phyloP scores from a whole-genome alignment of 169 alveolate species.

The Plasmodium relictum region DNA sequence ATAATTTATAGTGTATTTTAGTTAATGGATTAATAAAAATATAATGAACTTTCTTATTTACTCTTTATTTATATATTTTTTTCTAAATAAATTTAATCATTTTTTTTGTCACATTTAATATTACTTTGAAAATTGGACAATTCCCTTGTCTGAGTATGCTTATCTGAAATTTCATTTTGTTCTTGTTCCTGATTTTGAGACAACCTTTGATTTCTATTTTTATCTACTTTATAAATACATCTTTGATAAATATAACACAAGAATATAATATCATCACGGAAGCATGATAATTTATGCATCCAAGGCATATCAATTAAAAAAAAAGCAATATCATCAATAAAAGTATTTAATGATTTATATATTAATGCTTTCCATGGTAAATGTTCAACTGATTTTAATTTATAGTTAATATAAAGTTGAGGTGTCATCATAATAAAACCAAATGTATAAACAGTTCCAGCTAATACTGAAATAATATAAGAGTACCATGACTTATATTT shows the following conservation, averaged over 20 bases:
- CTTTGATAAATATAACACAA: constrained; percentile 96
- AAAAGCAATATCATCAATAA: constrained; percentile 98
- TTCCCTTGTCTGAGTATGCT: neutral
- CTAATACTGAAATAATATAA: constrained; percentile 93
- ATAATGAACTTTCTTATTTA: too few species aligned
- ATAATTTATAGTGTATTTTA: too few species aligned
- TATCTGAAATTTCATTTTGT: constrained; percentile 2
- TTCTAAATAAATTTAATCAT: constrained; percentile 9
- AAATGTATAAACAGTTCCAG: constrained; percentile 94
- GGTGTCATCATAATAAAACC: constrained; percentile 98
- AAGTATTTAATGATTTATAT: constrained; percentile 96
- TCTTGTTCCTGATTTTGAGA: constrained; percentile 4
- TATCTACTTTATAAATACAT: constrained; percentile 92
- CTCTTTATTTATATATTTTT: neutral
- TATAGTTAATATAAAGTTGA: constrained; percentile 98
- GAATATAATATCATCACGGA: constrained; percentile 99
- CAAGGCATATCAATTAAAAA: constrained; percentile 98
- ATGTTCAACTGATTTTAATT: constrained; percentile 98
- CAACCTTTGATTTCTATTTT: constrained; percentile 36
- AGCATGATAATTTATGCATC: constrained; percentile 97
- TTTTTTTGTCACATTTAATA: constrained; percentile 23
- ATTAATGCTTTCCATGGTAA: constrained; percentile 98
- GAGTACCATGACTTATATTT: constrained; percentile 97
- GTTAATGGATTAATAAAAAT: too few species aligned
- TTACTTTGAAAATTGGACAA: neutral